These are phyloP conservation scores for Jatropha podagrica DNA, from an alignment of 441 rosid genomes.

Conservation along the genomic window DNA sequence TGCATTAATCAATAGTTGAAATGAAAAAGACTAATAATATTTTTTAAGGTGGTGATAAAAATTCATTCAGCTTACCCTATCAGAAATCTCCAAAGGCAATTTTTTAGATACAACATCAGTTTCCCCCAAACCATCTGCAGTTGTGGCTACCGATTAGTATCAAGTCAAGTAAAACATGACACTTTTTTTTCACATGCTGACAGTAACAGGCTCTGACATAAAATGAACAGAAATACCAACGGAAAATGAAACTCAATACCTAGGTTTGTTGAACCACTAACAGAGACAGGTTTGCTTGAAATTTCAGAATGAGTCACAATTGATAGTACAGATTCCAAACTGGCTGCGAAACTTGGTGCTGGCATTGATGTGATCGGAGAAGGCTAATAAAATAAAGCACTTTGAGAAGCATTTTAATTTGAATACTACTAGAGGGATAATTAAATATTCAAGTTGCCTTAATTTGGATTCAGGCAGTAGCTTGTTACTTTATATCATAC, in stretches of 20 bases:
- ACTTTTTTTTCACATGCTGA: too few species aligned
- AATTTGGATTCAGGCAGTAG: background rate
- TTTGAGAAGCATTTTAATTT: background rate
- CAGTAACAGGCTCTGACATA: background rate
- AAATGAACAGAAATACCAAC: constrained; percentile 6
- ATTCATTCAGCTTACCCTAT: constrained; percentile 35
- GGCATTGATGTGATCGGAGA: constrained; percentile 33
- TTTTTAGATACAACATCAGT: constrained; percentile 24
- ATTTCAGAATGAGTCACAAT: constrained; percentile 31
- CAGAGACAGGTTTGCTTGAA: constrained; percentile 25
- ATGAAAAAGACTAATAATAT: background rate
- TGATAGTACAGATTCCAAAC: constrained; percentile 36
- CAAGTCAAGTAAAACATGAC: background rate
- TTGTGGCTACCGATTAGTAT: constrained; percentile 22
- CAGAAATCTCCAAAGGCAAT: constrained; percentile 19
- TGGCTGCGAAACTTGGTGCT: constrained; percentile 28
- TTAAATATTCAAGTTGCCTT: background rate
- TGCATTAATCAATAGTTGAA: background rate
- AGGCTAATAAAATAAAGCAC: constrained; percentile 24
- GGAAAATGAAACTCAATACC: constrained; percentile 25
- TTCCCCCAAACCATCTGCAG: constrained; percentile 20
- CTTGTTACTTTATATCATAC: constrained; percentile 24
- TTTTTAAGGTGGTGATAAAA: constrained; percentile 12
- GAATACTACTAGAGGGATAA: constrained; percentile 5
- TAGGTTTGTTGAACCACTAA: constrained; percentile 27